A percentile compares a stretch with the other conserved stretches of the same genome.
Conservation (phyloP, 2,329 filamentous ascomycete species). For the Aspergillus sp. region DNA sequence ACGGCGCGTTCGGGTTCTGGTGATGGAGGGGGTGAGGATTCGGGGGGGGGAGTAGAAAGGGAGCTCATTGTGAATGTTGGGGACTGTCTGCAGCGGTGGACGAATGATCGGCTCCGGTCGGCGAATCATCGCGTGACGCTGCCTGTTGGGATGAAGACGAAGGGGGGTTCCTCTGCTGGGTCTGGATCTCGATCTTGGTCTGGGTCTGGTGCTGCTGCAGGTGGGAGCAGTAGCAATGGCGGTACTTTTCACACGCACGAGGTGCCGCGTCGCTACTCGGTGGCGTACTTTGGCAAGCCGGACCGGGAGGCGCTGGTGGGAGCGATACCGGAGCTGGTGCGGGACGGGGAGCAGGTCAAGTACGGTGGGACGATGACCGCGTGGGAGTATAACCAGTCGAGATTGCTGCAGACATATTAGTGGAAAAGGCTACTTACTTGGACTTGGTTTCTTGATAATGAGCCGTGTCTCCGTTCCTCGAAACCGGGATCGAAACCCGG, state of each 20-base stretch:
- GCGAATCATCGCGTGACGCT: slow-evolving; percentile 51
- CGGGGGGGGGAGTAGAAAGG: background rate
- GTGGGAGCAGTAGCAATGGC: background rate
- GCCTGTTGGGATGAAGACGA: slow-evolving; percentile 7
- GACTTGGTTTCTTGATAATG: background rate
- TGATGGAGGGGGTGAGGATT: background rate
- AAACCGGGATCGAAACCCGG: background rate
- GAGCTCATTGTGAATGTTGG: slow-evolving; percentile 57
- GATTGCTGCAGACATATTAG: slow-evolving; percentile 14
- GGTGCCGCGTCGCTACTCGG: slow-evolving; percentile 14
- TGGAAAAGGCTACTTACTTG: too few species aligned
- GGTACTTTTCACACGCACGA: background rate
- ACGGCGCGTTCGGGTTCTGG: background rate
- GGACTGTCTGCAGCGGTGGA: slow-evolving; percentile 57
- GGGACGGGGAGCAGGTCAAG: slow-evolving; percentile 1
- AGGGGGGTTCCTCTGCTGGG: too few species aligned
- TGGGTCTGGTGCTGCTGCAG: background rate
- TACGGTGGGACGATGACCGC: slow-evolving; percentile 17
- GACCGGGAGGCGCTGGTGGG: slow-evolving; percentile 12
- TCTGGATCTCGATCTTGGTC: background rate
- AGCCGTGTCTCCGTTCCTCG: background rate
- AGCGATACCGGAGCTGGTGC: slow-evolving; percentile 9
- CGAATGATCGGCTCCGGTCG: slow-evolving; percentile 55
- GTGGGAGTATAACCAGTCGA: slow-evolving; percentile 17
- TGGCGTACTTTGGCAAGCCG: slow-evolving; percentile 23